These are phyloP conservation scores for Talaromyces wortmannii DNA, from an alignment of 495 filamentous ascomycete genomes.

Conservation along the genomic window DNA sequence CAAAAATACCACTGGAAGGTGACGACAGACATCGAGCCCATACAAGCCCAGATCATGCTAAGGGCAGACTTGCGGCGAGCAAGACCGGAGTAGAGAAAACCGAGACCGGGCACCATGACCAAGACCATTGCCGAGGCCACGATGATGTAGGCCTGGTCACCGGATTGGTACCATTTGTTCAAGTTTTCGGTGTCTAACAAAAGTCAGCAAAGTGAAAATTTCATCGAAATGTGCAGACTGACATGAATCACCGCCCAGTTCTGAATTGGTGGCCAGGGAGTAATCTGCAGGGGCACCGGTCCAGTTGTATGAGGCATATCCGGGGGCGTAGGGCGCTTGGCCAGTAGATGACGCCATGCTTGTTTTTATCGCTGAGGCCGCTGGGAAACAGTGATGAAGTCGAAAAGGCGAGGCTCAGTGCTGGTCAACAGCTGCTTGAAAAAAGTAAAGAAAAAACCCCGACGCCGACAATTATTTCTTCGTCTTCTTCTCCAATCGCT, in stretches of 20 bases:
- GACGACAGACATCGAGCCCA: slow-evolving; percentile 57
- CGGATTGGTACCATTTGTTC: slow-evolving; percentile 79
- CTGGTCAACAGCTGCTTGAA: not conserved
- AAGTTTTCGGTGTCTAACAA: slow-evolving; percentile 60
- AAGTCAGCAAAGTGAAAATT: not conserved
- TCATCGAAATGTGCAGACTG: slow-evolving; percentile 28
- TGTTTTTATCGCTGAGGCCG: not conserved
- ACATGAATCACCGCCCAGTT: slow-evolving; percentile 77
- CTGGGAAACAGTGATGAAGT: not conserved
- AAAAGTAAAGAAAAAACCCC: not conserved
- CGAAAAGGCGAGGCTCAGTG: no score
- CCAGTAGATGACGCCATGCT: slow-evolving; percentile 16
- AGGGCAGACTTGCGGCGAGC: slow-evolving; percentile 59
- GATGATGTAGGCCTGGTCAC: slow-evolving; percentile 84
- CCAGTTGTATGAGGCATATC: slow-evolving; percentile 70
- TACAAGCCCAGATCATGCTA: slow-evolving; percentile 66
- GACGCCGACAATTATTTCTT: not conserved
- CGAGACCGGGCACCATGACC: slow-evolving; percentile 76
- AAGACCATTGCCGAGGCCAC: slow-evolving; percentile 90
- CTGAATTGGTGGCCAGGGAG: slow-evolving; percentile 61
- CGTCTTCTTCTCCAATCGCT: not conserved
- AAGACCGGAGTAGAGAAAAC: slow-evolving; percentile 62
- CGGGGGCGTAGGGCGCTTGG: slow-evolving; percentile 26
- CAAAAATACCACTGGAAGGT: slow-evolving; percentile 74
- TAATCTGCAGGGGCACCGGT: slow-evolving; percentile 68